Conservation (phyloP, 208 protist genomes). For the Trichomonas tenax region DNA sequence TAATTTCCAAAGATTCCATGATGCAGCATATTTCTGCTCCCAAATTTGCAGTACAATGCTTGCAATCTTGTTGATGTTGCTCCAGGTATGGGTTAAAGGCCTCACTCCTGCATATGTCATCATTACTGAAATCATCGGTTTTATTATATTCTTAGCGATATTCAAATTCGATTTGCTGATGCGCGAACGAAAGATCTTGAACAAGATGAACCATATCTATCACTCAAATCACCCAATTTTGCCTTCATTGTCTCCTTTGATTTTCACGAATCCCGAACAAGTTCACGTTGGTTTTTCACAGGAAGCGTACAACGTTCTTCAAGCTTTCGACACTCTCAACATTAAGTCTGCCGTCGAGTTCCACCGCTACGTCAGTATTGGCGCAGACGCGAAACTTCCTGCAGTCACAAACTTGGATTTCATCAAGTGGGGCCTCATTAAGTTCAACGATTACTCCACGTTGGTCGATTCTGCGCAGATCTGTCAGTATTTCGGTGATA, state of each 20-base stretch:
- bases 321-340: not conserved
- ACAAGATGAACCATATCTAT: not conserved
- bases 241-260: not conserved
- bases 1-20: not conserved
- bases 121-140: not conserved
- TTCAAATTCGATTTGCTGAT: not conserved
- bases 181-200: not conserved
- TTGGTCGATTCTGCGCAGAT: not conserved
- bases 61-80: not conserved
- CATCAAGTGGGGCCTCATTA: not conserved
- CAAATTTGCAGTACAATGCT: not conserved
- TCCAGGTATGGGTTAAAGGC: not conserved
- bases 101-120: not conserved
- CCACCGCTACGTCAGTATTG: not conserved
- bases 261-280: not conserved
- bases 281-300: not conserved
- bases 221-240: not conserved
- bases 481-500: not conserved
- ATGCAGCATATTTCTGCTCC: not conserved
- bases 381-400: not conserved
- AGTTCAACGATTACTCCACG: not conserved
- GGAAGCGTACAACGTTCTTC: not conserved
- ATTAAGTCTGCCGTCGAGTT: not conserved
- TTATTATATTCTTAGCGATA: not conserved
- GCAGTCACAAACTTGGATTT: not conserved